Percentiles rank a stretch among this genome's conserved stretches.
These are phyloP conservation scores for Nakataea oryzae DNA, from an alignment of 2,329 filamentous ascomycete species.

Conservation along the genomic window DNA sequence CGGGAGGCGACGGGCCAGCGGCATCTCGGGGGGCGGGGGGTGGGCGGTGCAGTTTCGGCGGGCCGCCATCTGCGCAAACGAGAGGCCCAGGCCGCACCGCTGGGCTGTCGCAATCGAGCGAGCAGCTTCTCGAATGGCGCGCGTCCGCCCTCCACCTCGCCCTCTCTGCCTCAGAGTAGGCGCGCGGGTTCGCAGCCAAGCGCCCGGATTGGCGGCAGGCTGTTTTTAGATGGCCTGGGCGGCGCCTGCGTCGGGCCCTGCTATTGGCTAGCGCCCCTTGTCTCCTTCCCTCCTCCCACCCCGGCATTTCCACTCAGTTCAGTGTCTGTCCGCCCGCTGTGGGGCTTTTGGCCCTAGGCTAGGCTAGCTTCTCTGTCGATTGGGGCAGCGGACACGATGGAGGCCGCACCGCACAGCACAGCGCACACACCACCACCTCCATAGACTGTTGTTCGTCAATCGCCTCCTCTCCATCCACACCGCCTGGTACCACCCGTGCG, in stretches of 20 bases:
- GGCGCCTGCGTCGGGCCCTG: background rate
- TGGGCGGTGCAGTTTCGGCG: conserved; percentile 13
- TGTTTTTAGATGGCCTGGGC: background rate
- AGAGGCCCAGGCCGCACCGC: conserved; percentile 8
- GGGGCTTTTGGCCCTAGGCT: too few relatives aligned
- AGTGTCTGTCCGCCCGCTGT: background rate
- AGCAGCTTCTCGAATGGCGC: background rate
- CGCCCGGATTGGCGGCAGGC: conserved; percentile 1
- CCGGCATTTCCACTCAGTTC: background rate
- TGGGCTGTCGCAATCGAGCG: background rate
- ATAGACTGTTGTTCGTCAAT: background rate
- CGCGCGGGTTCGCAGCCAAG: background rate
- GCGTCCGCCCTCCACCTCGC: background rate
- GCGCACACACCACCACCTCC: too few relatives aligned
- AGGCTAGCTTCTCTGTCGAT: too few relatives aligned
- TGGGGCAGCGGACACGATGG: too few relatives aligned
- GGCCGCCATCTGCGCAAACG: conserved; percentile 4
- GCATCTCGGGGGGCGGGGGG: conserved; percentile 4
- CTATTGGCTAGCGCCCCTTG: background rate
- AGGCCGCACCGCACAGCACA: too few relatives aligned
- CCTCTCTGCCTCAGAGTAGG: background rate
- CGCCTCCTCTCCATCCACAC: background rate
- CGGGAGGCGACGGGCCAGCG: background rate
- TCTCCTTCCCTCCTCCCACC: too few relatives aligned
- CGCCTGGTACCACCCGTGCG: too few relatives aligned